phyloP scores from a whole-genome alignment of 768 basidiomycete species.

The Postia placenta region DNA sequence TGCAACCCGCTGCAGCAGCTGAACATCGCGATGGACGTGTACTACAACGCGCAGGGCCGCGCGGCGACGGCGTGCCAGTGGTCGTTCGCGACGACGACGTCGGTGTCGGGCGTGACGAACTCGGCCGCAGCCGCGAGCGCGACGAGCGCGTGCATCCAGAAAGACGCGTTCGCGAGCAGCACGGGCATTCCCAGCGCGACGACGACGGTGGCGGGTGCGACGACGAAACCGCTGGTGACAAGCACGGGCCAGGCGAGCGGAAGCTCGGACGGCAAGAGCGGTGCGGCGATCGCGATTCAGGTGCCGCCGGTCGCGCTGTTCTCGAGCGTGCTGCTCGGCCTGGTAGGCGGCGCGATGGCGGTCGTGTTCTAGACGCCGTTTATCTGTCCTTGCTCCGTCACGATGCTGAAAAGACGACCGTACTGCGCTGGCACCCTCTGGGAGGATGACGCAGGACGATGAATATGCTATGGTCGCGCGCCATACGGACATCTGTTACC shows the following conservation, averaged over 20 bases:
- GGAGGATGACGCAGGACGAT: background rate
- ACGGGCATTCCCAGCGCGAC: constrained; percentile 1
- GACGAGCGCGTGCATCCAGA: background rate
- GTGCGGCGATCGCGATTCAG: background rate
- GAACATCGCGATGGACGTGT: constrained; percentile 3
- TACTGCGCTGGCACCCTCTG: background rate
- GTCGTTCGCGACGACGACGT: background rate
- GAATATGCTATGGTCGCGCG: background rate
- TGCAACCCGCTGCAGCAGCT: constrained; percentile 5
- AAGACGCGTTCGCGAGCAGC: background rate
- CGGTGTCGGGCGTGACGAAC: background rate
- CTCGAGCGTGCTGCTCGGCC: background rate
- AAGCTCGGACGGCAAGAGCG: background rate
- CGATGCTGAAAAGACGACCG: background rate
- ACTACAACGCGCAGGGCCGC: constrained; percentile 3
- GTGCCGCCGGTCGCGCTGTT: background rate
- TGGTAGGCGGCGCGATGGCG: constrained; percentile 1
- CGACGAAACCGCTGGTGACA: background rate
- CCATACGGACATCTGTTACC: background rate
- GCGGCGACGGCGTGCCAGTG: background rate
- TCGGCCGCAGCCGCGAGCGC: background rate
- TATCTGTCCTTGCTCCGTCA: background rate
- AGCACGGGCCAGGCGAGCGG: background rate
- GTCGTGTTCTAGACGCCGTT: background rate
- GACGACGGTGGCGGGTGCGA: background rate